Base-by-base conservation (phyloP, 129 eudicot species). In the Artemisia tridentata region DNA sequence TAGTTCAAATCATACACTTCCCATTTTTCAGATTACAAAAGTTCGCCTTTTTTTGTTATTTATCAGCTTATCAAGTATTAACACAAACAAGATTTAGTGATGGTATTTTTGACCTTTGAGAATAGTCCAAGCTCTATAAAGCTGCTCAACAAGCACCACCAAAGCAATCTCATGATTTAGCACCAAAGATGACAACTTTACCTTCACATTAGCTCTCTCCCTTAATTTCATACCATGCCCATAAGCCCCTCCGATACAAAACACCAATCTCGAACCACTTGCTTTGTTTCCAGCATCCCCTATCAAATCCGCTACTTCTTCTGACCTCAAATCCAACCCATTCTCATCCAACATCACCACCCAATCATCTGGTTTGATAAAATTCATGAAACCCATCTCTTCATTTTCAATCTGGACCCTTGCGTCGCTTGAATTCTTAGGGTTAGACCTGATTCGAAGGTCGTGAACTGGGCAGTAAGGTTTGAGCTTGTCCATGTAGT, bases 211-310 rank as follows among this genome's bases (percentile, higher is more conserved):
- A 49, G 98, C 96, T 70, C 98, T 77, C 17, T 81, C 82, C 70
- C 89, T 82, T 65, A 88, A 60, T 65, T 84, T 82, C 63, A 59
- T 88, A 50, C 98, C 98, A 78, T 92, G 98, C 15, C 98, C 98
- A 77, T 88, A 92, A 53, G 96, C 89, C 66, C 98, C 98, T n/a
- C 98, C 98, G 51, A 92, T 86, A 69, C 98, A 88, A 71, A 86
- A 92, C 78, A 88, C 71, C 68, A 92, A 73, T 71, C 87, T 82
- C 45, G 95, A 85, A 73, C 91, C 78, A 16, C 89, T 89, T 91
- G 79, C 89, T 8, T 80, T 84, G 60, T 68, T 78, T 61, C 91
- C 95, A 12, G 91, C 95, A 85, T 92, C 96, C 55, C 89, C 91
- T 43, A 92, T 84, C 61, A 92, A 73, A 29, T 88, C 89, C 1